Percentiles rank a stretch among this genome's conserved stretches.
phyloP scores from a whole-genome alignment of 306 rosid genomes.

The Oxytropis ochrocephala region DNA sequence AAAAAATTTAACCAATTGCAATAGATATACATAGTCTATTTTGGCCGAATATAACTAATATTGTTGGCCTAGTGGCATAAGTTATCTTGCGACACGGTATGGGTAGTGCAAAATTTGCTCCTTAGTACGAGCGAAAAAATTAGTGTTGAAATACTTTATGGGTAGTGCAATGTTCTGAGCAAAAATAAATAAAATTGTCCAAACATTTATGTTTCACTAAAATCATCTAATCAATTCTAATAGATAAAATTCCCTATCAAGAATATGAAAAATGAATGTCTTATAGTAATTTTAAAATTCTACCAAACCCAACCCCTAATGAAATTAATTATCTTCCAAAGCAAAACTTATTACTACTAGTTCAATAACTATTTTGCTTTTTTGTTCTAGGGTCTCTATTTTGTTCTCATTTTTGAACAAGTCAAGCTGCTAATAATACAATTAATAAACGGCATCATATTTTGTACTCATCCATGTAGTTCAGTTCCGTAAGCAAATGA shows the following conservation, averaged over 20 bases:
- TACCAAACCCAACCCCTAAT: neutral
- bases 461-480: neutral
- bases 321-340: neutral
- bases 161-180: too few relatives aligned
- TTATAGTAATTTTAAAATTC: neutral
- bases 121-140: too few relatives aligned
- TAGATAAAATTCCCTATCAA: neutral
- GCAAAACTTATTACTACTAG: neutral
- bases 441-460: neutral
- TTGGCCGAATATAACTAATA: too few relatives aligned
- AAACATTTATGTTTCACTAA: too few relatives aligned
- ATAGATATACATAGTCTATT: neutral
- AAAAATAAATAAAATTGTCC: too few relatives aligned
- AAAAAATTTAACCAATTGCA: neutral
- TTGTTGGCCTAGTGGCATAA: too few relatives aligned
- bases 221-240: too few relatives aligned
- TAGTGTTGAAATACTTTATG: too few relatives aligned
- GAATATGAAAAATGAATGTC: neutral
- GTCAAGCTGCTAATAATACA: neutral
- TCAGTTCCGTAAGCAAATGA: conserved; percentile 10
- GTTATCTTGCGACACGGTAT: too few relatives aligned
- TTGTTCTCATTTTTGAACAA: neutral
- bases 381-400: neutral
- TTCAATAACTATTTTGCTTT: neutral
- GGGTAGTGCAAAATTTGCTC: too few relatives aligned